Conservation (phyloP, 495 filamentous ascomycete genomes). For the Clavariopsis aquatica region DNA sequence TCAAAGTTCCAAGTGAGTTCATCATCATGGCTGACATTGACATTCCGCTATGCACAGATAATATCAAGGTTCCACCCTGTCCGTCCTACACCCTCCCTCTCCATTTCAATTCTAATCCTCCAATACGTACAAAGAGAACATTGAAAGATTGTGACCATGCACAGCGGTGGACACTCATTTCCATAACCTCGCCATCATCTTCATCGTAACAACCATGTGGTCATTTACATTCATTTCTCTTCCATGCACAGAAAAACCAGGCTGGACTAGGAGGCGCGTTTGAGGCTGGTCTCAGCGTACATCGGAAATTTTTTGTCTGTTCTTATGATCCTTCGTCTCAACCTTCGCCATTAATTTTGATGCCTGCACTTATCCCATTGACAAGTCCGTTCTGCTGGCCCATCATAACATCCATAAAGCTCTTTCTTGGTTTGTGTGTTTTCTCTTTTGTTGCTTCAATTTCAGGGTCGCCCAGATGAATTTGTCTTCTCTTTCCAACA, state of each 20-base stretch:
- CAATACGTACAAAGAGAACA: conserved; percentile 1
- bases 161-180: background rate
- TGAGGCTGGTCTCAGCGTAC: background rate
- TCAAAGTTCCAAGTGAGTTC: no score
- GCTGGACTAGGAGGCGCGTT: background rate
- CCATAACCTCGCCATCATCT: conserved; percentile 1
- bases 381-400: background rate
- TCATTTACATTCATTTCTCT: background rate
- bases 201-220: background rate
- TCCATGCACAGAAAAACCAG: no score
- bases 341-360: background rate
- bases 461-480: conserved; percentile 15
- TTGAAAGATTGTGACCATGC: conserved; percentile 2
- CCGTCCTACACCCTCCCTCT: no score
- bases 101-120: background rate
- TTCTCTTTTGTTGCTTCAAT: conserved; percentile 7
- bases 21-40: background rate
- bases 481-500: conserved; percentile 14
- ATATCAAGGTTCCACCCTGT: no score
- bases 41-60: background rate
- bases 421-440: conserved; percentile 28
- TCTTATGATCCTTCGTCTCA: background rate
- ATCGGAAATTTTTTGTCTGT: background rate
- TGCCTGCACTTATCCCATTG: background rate
- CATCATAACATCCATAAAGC: conserved; percentile 31